Base-by-base conservation (phyloP, 2,329 filamentous ascomycete genomes). In the Pseudocercospora macadamiae region DNA sequence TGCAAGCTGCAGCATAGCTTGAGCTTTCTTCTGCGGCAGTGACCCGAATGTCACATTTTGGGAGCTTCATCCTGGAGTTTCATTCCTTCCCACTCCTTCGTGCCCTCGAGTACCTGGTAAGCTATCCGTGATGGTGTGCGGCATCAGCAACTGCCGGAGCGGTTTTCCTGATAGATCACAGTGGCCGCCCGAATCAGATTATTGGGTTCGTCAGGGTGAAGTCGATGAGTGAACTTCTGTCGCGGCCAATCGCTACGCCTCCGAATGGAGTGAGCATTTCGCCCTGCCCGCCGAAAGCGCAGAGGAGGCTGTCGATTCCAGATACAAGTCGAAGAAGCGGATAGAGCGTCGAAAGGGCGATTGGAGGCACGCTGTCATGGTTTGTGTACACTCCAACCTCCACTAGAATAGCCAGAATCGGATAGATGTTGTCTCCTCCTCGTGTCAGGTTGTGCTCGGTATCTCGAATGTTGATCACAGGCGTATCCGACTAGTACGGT, bases 401-500 rank as follows among this genome's bases (percentile, higher is more conserved):
- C 52, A 34, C 66, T 67, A 21, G 64, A 64, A 25, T 68, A 67
- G 14, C 67, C 64, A 42, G 64, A 67, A 44, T 67, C 67, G 2
- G 67, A 62, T 21, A 55, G 55, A 6, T 39, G 37, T 14, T 54
- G 55, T n/a, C 48, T 57, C 26, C 37, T 48, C 10, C 51, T 21
- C 23, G 28, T 48, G 16, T 37, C 25, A 14, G 61, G 60, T 28
- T 48, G 45, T 36, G 63, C 28, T 44, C 57, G 55, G 16, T 49
- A 32, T 37, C 48, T 60, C 10, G 65, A 55, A 49, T 72, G 70
- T 26, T 49, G 51, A 2, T 61, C 58, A 76, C 92, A 96, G 53
- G 88, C 83, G 71, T 95, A 95, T 52, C 92, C 93, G 21, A 96
- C 91, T 18, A 90, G 80, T 52, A 96, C 89, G 5, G 85, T 89